phyloP scores from a whole-genome alignment of 805 yeast species.

The Starmerella bombi region DNA sequence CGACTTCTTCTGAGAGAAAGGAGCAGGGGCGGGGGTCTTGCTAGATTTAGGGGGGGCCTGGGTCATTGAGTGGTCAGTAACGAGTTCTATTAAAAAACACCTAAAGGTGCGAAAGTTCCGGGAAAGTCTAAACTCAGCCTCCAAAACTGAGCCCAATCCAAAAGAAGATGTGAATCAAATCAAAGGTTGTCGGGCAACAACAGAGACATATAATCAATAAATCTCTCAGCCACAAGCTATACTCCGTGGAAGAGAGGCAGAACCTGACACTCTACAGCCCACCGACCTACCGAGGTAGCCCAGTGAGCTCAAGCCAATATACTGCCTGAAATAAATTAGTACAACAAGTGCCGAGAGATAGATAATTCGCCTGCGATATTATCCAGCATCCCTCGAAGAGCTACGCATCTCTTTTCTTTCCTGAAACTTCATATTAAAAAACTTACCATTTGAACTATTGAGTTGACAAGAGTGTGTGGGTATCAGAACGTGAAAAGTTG shows the following conservation, averaged over 20 bases:
- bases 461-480: neutral
- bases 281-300: too few species aligned
- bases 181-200: neutral
- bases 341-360: slow-evolving; percentile 7
- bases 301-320: slow-evolving; percentile 14
- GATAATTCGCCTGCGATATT: too few species aligned
- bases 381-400: neutral
- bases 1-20: slow-evolving; percentile 30
- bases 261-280: slow-evolving; percentile 20
- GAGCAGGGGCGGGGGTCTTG: slow-evolving; percentile 91
- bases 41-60: slow-evolving; percentile 64
- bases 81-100: slow-evolving; percentile 8
- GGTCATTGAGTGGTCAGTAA: slow-evolving; percentile 26
- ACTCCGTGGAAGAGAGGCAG: slow-evolving; percentile 23
- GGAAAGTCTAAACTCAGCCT: slow-evolving; percentile 14
- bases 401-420: slow-evolving; percentile 1
- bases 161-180: slow-evolving; percentile 1
- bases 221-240: slow-evolving; percentile 22
- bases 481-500: neutral
- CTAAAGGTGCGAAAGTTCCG: neutral
- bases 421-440: slow-evolving; percentile 3
- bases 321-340: slow-evolving; percentile 17
- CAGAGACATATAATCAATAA: neutral
- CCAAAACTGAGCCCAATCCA: neutral
- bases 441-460: slow-evolving; percentile 18